phyloP scores from a whole-genome alignment of 2,329 filamentous ascomycete genomes.

The Botrytis fabae region DNA sequence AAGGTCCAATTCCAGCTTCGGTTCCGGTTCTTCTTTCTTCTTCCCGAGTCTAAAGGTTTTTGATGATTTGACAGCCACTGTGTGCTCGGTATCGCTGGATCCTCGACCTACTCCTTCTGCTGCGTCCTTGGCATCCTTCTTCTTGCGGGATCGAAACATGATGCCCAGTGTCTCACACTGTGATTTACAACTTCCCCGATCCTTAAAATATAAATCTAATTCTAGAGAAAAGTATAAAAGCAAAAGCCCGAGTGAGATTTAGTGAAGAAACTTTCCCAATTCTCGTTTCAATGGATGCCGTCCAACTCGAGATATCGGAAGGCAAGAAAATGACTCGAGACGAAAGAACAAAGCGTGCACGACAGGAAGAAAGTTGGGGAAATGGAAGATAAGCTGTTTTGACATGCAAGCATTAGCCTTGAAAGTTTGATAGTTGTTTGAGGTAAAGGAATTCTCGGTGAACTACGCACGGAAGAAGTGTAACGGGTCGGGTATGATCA shows the following conservation, averaged over 20 bases:
- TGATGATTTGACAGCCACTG: slow-evolving; percentile 46
- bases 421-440: slow-evolving; percentile 10
- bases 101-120: slow-evolving; percentile 45
- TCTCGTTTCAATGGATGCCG: not conserved
- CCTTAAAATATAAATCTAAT: not conserved
- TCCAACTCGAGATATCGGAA: not conserved
- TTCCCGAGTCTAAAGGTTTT: slow-evolving; percentile 59
- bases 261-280: not conserved
- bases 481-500: slow-evolving; percentile 13
- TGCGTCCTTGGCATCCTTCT: slow-evolving; percentile 68
- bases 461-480: slow-evolving; percentile 21
- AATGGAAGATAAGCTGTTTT: slow-evolving; percentile 10
- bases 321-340: not conserved
- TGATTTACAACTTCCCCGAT: not conserved
- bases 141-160: slow-evolving; percentile 78
- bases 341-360: not conserved
- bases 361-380: slow-evolving; percentile 15
- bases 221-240: not conserved
- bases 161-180: slow-evolving; percentile 27
- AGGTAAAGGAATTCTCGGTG: slow-evolving; percentile 11
- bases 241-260: not conserved
- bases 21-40: slow-evolving; percentile 51
- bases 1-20: slow-evolving; percentile 71
- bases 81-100: slow-evolving; percentile 54
- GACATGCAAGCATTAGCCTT: slow-evolving; percentile 22